phyloP scores from a whole-genome alignment of 2,329 filamentous ascomycete genomes.

The Colletotrichum theobromicola region DNA sequence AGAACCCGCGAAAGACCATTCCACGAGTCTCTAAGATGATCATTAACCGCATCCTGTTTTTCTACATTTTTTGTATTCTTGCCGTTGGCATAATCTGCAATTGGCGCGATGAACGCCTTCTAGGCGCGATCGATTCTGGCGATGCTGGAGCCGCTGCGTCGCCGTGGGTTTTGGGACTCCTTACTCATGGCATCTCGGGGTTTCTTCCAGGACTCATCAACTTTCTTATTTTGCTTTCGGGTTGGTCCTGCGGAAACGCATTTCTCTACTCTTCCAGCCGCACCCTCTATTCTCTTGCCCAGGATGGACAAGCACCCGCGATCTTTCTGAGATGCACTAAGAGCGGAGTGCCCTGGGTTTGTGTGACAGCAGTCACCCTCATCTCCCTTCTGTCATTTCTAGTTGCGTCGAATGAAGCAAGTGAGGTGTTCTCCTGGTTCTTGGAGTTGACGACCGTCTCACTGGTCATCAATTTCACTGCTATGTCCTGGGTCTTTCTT shows the following conservation, averaged over 20 bases:
- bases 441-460: conserved; percentile 62
- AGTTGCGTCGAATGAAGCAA: conserved; percentile 39
- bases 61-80: conserved; percentile 72
- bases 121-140: conserved; percentile 55
- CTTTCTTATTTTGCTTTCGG: conserved; percentile 38
- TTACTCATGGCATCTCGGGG: conserved; percentile 51
- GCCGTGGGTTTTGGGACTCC: conserved; percentile 59
- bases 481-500: conserved; percentile 50
- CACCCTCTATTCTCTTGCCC: conserved; percentile 55
- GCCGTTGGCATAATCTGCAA: conserved; percentile 64
- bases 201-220: conserved; percentile 64
- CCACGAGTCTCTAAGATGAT: conserved; percentile 75
- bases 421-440: conserved; percentile 45
- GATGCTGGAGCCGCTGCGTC: conserved; percentile 57
- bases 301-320: conserved; percentile 51
- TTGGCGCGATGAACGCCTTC: conserved; percentile 60
- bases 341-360: conserved; percentile 49
- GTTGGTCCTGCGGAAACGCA: conserved; percentile 52
- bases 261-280: conserved; percentile 58
- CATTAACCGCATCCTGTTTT: conserved; percentile 73
- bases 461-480: conserved; percentile 63
- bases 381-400: conserved; percentile 42
- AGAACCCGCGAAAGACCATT: conserved; percentile 69
- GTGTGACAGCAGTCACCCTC: conserved; percentile 35
- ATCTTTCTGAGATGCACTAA: conserved; percentile 44